These are phyloP conservation scores for Petrea volubilis DNA, from an alignment of 257 asterid species.

Conservation along the genomic window DNA sequence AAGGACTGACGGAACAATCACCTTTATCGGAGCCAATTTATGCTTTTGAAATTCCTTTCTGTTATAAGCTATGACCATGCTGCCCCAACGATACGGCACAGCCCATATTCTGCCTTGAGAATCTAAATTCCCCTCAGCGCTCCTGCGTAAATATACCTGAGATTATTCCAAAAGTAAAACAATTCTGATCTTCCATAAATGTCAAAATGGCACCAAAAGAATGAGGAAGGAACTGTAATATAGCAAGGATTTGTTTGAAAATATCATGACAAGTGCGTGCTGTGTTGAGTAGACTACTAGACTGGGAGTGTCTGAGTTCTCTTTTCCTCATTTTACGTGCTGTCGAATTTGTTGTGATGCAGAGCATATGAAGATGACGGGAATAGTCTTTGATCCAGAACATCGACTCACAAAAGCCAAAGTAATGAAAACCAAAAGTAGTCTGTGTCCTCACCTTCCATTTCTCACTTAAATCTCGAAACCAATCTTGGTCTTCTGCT, in stretches of 20 bases:
- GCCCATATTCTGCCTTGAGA: constrained; percentile 83
- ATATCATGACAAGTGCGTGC: neutral
- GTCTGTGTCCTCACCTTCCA: constrained; percentile 72
- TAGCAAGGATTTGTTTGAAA: neutral
- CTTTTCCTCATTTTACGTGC: neutral
- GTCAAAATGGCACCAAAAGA: constrained; percentile 26
- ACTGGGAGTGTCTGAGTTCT: neutral
- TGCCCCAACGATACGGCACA: constrained; percentile 95
- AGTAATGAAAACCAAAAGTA: neutral
- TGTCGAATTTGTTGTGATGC: neutral
- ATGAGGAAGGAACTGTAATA: neutral
- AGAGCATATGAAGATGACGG: neutral
- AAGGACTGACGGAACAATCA: constrained; percentile 26
- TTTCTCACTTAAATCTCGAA: constrained; percentile 57
- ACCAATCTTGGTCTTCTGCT: constrained; percentile 79
- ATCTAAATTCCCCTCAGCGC: constrained; percentile 72
- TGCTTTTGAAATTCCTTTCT: constrained; percentile 66
- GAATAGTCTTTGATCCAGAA: neutral
- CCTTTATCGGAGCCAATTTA: constrained; percentile 78
- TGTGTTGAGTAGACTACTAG: neutral
- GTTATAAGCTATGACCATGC: constrained; percentile 90
- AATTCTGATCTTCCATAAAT: constrained; percentile 28
- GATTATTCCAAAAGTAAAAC: constrained; percentile 56
- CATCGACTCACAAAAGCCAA: neutral
- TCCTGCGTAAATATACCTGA: constrained; percentile 99